Percentiles rank a stretch among this genome's conserved stretches.
phyloP scores from a whole-genome alignment of 331 rosid genomes.

The Quercus tomentella region DNA sequence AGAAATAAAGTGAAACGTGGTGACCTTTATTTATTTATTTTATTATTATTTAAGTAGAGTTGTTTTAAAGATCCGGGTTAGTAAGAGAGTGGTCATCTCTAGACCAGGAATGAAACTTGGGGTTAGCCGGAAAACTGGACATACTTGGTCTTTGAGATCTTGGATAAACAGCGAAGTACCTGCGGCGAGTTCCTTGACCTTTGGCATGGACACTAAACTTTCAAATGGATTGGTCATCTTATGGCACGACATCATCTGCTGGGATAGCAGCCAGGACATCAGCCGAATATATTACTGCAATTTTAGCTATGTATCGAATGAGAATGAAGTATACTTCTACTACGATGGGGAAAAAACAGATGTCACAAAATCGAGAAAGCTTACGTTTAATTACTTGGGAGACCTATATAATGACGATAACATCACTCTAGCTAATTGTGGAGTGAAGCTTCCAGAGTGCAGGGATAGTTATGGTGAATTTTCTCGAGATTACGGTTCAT shows the following conservation, averaged over 20 bases:
- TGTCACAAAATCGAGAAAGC: no score
- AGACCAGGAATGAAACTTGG: conserved; percentile 23
- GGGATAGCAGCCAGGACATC: no score
- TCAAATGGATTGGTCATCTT: conserved; percentile 8
- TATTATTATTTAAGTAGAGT: no score
- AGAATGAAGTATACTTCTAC: background rate
- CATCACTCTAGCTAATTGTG: no score
- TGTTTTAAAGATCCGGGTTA: no score
- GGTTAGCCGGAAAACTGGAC: conserved; percentile 9
- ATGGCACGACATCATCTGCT: background rate
- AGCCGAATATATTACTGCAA: background rate
- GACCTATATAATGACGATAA: background rate
- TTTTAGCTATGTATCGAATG: conserved; percentile 11
- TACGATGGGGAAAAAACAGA: no score
- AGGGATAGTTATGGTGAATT: no score
- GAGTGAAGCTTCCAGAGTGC: no score
- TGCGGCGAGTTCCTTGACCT: background rate
- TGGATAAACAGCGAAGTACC: no score
- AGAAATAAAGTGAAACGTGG: no score
- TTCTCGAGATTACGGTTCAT: background rate
- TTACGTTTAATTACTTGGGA: background rate
- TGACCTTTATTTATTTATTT: no score
- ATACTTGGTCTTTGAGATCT: no score
- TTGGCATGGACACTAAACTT: conserved; percentile 4
- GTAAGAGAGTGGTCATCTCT: background rate